phyloP scores from a whole-genome alignment of 768 basidiomycete genomes.

The Suillus discolor region DNA sequence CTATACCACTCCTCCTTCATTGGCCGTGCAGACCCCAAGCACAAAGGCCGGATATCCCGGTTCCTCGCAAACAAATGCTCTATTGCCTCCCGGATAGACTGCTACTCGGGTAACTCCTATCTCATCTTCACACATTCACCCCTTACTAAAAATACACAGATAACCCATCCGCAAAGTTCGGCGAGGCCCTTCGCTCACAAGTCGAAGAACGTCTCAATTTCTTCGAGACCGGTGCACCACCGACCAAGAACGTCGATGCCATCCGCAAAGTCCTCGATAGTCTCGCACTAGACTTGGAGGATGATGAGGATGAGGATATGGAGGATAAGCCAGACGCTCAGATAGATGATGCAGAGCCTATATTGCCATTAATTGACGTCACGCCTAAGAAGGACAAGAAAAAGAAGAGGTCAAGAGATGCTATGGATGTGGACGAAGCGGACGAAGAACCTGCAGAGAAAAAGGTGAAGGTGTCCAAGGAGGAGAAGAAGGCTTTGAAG shows the following conservation, averaged over 20 bases:
- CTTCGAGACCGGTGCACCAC: slow-evolving; percentile 90
- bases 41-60: slow-evolving; percentile 98
- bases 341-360: slow-evolving; percentile 45
- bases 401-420: slow-evolving; percentile 69
- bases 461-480: slow-evolving; percentile 79
- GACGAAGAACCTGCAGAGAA: slow-evolving; percentile 55
- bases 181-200: slow-evolving; percentile 90
- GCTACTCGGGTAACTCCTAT: slow-evolving; percentile 70
- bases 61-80: slow-evolving; percentile 99
- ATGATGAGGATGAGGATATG: slow-evolving; percentile 54
- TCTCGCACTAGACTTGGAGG: slow-evolving; percentile 69
- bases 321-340: slow-evolving; percentile 40
- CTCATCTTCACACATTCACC: background rate
- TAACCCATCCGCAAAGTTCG: slow-evolving; percentile 88
- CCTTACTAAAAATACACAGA: slow-evolving; percentile 42
- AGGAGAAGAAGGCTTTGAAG: slow-evolving; percentile 85
- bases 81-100: slow-evolving; percentile 96
- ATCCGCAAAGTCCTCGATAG: slow-evolving; percentile 86
- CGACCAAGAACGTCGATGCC: slow-evolving; percentile 90
- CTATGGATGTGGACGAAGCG: slow-evolving; percentile 62
- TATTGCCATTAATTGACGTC: slow-evolving; percentile 60
- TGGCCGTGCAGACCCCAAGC: slow-evolving; percentile 89
- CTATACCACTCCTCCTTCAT: slow-evolving; percentile 97
- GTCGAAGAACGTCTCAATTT: slow-evolving; percentile 95
- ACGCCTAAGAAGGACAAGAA: slow-evolving; percentile 62